Base-by-base conservation (phyloP, 2,329 filamentous ascomycete species). In the Claviceps humidiphila region DNA sequence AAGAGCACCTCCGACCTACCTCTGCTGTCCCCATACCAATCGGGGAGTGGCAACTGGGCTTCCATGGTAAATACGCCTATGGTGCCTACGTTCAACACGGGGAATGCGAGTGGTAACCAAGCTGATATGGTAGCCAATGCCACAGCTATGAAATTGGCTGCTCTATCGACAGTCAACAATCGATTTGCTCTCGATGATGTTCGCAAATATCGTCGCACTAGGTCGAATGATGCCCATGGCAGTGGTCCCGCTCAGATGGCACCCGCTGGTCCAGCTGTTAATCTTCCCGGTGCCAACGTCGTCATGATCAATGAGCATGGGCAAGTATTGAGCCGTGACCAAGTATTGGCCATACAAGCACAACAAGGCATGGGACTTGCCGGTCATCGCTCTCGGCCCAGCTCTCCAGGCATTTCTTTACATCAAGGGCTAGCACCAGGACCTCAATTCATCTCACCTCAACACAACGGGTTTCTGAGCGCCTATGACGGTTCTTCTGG, bases 81-180 rank as follows among this genome's bases (percentile, higher is more conserved):
- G 86, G 87, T 91, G 5, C 74, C 88, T 42, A 91, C 84, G 58
- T 98, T 97, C 68, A 84, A 78, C 57, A 70, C 75, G 16, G 60
- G 58, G 51, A 66, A 77, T 58, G 70, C 70, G 41, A 71, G 73
- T 42, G 74, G 74, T 47, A 83, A 78, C 52, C 90, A 96, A 66
- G 90, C 89, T 16, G 93, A 98, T 63, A 97, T 97, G 91, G 86
- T 98, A 53, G 93, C 93, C 54, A 98, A 97, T 65, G 93, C 93
- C 26, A 97, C 93, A 16, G 93, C 93, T 22, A 98, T 98, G 93
- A 98, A 98, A 69, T 79, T 98, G 50, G 93, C 93, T 46, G 93
- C 93, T 17, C 75, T 98, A 46, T 97, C 91, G 5, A 98, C 93
- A 2, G 93, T 98, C 49, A 98, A 97, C 74, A 98, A 97, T 68